Conservation (phyloP, 129 eudicot species). For the Rutidosis leptorrhynchoides region DNA sequence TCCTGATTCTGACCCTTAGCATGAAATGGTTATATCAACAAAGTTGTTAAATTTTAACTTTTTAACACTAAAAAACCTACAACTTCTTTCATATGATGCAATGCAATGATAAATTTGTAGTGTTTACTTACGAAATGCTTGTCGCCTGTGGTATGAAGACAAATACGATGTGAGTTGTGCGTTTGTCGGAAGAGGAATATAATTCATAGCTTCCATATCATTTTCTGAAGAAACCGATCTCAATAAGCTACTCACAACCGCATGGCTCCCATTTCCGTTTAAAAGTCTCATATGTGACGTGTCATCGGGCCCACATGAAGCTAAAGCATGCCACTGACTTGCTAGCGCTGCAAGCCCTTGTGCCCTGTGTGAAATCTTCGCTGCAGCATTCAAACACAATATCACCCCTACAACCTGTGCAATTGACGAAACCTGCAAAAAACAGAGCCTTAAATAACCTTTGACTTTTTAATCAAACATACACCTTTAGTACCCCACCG, state of each 20-base stretch:
- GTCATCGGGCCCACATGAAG: slow-evolving; percentile 56
- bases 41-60: not conserved
- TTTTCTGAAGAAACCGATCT: slow-evolving; percentile 48
- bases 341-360: slow-evolving; percentile 75
- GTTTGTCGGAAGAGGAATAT: slow-evolving; percentile 39
- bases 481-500: not conserved
- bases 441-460: slow-evolving; percentile 1
- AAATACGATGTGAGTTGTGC: slow-evolving; percentile 57
- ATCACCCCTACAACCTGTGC: slow-evolving; percentile 75
- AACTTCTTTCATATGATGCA: not conserved
- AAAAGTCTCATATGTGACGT: slow-evolving; percentile 43
- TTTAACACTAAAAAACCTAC: not conserved
- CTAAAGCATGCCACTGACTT: slow-evolving; percentile 77
- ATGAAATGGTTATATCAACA: not conserved
- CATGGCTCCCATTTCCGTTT: slow-evolving; percentile 35
- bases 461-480: slow-evolving; percentile 9
- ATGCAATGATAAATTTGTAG: not conserved
- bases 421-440: slow-evolving; percentile 60
- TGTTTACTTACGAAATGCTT: slow-evolving; percentile 61
- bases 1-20: not conserved
- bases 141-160: slow-evolving; percentile 74
- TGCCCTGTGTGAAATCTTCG: slow-evolving; percentile 82
- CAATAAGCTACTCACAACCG: slow-evolving; percentile 21
- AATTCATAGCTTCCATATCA: slow-evolving; percentile 68
- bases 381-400: slow-evolving; percentile 79